A percentile compares a stretch with the other conserved stretches of the same genome.
These are phyloP conservation scores for Heracleum sosnowskyi DNA, from an alignment of 129 eudicot species.

Conservation along the genomic window DNA sequence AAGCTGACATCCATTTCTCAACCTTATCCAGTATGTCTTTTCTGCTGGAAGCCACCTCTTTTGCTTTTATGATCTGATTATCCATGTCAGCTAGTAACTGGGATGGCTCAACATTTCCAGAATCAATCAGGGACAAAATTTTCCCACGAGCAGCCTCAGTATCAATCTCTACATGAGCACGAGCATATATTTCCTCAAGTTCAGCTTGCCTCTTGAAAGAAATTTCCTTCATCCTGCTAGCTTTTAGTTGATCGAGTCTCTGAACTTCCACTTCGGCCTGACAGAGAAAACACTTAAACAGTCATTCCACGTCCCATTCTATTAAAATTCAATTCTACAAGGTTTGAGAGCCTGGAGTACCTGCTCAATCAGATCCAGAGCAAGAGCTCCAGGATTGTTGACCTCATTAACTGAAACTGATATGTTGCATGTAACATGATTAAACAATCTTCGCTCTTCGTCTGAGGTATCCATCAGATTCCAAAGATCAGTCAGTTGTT, in stretches of 20 bases:
- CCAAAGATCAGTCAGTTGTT: conserved; percentile 52
- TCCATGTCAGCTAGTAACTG: conserved; percentile 93
- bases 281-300: neutral
- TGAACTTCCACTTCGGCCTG: conserved; percentile 93
- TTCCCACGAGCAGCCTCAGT: conserved; percentile 67
- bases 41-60: conserved; percentile 87
- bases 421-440: conserved; percentile 34
- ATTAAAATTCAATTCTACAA: neutral
- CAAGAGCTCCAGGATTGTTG: conserved; percentile 26
- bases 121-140: conserved; percentile 72
- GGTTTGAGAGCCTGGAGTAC: conserved; percentile 8
- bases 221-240: conserved; percentile 96
- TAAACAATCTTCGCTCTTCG: conserved; percentile 46
- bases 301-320: neutral
- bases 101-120: conserved; percentile 81
- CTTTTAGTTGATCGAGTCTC: conserved; percentile 81
- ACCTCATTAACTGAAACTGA: conserved; percentile 29
- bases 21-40: conserved; percentile 94
- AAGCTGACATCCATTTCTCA: conserved; percentile 96
- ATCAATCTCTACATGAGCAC: conserved; percentile 81
- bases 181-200: conserved; percentile 78
- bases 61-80: conserved; percentile 67
- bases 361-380: conserved; percentile 30
- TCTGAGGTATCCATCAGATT: conserved; percentile 58
- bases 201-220: conserved; percentile 90